phyloP scores from a whole-genome alignment of 192 early-diverging fungal genomes.

The Coemansia sp. region DNA sequence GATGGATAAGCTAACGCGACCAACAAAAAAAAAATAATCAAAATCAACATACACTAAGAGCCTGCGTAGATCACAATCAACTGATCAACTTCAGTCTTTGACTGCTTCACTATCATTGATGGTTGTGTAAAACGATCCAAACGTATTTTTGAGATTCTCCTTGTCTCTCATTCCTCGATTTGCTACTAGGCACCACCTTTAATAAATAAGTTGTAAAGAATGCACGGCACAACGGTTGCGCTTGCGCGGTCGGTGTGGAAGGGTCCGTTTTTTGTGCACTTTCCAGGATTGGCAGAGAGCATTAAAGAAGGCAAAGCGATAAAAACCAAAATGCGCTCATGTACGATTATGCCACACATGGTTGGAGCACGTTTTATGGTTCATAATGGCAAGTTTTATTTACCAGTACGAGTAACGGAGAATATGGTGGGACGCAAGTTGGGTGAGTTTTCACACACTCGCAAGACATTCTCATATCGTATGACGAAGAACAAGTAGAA shows the following conservation, averaged over 20 bases:
- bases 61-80: no score
- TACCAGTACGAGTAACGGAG: constrained; percentile 80
- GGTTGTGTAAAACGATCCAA: background rate
- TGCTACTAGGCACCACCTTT: background rate
- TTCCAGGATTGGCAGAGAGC: constrained; percentile 62
- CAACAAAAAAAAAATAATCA: no score
- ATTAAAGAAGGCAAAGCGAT: constrained; percentile 63
- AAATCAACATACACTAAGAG: no score
- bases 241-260: constrained; percentile 70
- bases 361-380: constrained; percentile 86
- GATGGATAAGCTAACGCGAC: no score
- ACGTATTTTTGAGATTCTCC: background rate
- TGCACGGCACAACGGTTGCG: constrained; percentile 24
- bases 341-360: constrained; percentile 88
- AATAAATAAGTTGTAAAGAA: background rate
- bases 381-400: constrained; percentile 90
- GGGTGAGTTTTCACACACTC: constrained; percentile 90
- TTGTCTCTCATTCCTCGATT: background rate
- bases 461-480: constrained; percentile 79
- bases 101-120: background rate
- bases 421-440: constrained; percentile 94
- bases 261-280: constrained; percentile 56
- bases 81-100: no score
- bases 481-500: constrained; percentile 74
- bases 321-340: constrained; percentile 73